Conservation (phyloP, 371 early-diverging fungal species). For the Globomyces sp. region DNA sequence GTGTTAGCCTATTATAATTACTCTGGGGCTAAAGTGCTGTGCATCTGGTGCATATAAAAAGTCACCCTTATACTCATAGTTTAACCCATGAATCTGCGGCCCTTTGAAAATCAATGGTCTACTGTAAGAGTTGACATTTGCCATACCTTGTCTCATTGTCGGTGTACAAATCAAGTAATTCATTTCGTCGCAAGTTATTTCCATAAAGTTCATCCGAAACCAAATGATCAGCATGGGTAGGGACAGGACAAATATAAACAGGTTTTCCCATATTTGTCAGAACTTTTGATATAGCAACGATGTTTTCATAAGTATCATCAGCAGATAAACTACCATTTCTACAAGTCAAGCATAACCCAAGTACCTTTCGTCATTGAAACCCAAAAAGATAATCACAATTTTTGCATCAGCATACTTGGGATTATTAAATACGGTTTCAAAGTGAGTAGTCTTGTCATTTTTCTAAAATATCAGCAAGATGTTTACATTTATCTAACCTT, state of each 20-base stretch:
- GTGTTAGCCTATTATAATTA: not conserved
- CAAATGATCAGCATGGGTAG: constrained; percentile 27
- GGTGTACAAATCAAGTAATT: constrained; percentile 26
- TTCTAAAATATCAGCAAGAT: not conserved
- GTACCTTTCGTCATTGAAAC: constrained; percentile 37
- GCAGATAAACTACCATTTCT: constrained; percentile 23
- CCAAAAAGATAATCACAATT: constrained; percentile 39
- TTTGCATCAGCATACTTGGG: constrained; percentile 24
- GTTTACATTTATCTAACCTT: not conserved
- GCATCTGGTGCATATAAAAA: constrained; percentile 31
- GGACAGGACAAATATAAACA: constrained; percentile 37
- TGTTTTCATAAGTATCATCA: constrained; percentile 39
- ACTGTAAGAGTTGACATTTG: too few relatives aligned
- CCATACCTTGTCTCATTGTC: constrained; percentile 11
- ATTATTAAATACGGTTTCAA: constrained; percentile 29
- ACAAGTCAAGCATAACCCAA: not conserved
- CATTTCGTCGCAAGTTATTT: constrained; percentile 34
- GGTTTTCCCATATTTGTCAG: constrained; percentile 37
- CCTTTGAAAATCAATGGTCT: constrained; percentile 12
- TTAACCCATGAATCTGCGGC: constrained; percentile 28
- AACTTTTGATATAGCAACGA: constrained; percentile 27
- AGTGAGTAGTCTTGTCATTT: constrained; percentile 14
- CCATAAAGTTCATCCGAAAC: constrained; percentile 15
- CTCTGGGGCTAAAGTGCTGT: constrained; percentile 33
- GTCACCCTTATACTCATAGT: constrained; percentile 35